phyloP scores from a whole-genome alignment of 305 asterid genomes.

The Plantago rigida region DNA sequence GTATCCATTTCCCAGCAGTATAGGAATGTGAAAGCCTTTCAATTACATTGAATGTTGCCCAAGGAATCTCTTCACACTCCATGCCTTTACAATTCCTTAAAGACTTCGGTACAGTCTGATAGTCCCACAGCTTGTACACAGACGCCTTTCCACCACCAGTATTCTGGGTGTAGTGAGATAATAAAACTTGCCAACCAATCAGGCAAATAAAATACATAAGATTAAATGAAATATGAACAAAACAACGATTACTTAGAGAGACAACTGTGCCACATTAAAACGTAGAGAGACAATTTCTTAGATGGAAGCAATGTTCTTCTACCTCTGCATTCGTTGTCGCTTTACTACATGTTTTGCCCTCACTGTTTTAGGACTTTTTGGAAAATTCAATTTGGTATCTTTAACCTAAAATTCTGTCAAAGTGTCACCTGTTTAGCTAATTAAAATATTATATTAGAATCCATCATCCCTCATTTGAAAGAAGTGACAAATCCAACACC shows the following conservation, averaged over 20 bases:
- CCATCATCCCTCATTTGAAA: too few relatives aligned
- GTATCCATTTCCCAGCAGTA: slow-evolving; percentile 55
- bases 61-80: slow-evolving; percentile 78
- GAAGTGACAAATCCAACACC: too few relatives aligned
- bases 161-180: slow-evolving; percentile 72
- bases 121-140: slow-evolving; percentile 58
- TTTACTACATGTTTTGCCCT: too few relatives aligned
- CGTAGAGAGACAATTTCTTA: neutral
- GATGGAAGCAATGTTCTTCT: neutral
- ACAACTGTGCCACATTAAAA: neutral
- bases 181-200: slow-evolving; percentile 37
- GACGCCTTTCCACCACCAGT: slow-evolving; percentile 62
- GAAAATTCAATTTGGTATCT: too few relatives aligned
- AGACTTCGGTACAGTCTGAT: slow-evolving; percentile 51
- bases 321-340: too few relatives aligned
- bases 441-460: too few relatives aligned
- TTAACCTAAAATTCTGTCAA: too few relatives aligned
- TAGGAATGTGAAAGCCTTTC: slow-evolving; percentile 61
- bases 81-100: slow-evolving; percentile 51
- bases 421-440: too few relatives aligned
- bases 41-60: slow-evolving; percentile 71
- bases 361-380: too few relatives aligned
- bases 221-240: neutral
- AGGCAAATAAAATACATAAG: neutral
- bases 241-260: neutral